Evolutionary conservation across 805 yeast species (phyloP).

Genomic region (Maudiozyma barnettii): DNA sequence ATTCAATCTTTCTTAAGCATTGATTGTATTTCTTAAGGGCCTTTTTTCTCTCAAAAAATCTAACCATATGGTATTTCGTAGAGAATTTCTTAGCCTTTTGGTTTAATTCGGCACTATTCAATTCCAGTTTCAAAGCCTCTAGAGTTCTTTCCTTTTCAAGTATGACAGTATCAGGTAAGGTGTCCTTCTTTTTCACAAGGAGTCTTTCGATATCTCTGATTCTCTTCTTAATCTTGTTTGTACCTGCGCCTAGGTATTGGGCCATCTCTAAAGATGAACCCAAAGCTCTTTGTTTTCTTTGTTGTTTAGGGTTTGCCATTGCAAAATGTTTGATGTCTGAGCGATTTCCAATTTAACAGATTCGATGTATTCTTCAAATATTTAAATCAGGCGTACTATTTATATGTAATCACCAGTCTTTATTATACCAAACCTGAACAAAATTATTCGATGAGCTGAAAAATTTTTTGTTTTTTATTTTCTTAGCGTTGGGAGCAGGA

Average conservation of each 20-base stretch:
- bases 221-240: slow-evolving; percentile 64
- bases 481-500: neutral
- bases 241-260: slow-evolving; percentile 30
- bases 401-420: neutral
- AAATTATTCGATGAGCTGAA: slow-evolving; percentile 3
- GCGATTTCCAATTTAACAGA: too few species aligned
- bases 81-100: slow-evolving; percentile 44
- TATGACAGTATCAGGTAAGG: slow-evolving; percentile 53
- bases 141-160: slow-evolving; percentile 69
- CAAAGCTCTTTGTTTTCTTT: slow-evolving; percentile 9
- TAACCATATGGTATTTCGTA: slow-evolving; percentile 82
- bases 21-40: slow-evolving; percentile 61
- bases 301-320: slow-evolving; percentile 4
- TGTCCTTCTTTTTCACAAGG: slow-evolving; percentile 43
- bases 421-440: slow-evolving; percentile 1
- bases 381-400: too few species aligned
- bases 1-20: slow-evolving; percentile 26
- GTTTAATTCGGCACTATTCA: slow-evolving; percentile 38
- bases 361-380: too few species aligned
- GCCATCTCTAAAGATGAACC: slow-evolving; percentile 30
- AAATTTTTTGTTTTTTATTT: neutral
- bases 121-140: slow-evolving; percentile 51
- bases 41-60: slow-evolving; percentile 85
- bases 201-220: slow-evolving; percentile 79
- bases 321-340: too few species aligned